Evolutionary conservation across 1,284 basidiomycete species (phyloP), one percentile per base, ranked within the genome.

Genomic region (Irpex lacteus): DNA sequence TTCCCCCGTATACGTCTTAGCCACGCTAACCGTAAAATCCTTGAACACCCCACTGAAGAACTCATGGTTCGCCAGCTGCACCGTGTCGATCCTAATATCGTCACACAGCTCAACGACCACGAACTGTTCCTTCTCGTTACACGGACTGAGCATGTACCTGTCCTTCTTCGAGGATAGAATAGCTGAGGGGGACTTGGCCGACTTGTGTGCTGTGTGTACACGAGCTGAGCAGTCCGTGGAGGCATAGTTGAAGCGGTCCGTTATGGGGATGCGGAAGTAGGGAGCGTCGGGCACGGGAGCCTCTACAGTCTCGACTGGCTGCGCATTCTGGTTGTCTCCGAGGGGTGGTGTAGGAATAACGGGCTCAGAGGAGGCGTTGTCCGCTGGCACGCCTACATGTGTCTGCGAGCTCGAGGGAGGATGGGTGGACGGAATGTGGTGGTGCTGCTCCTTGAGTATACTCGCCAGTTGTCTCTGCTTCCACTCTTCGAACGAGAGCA

Each of bases 21-120:
- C 89, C 1, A 95, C 94, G 70, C 91, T 93, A 53, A 99, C 90
- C 2, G 84, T 84, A 68, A 99, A 92, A 61, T 96, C 92, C 75
- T 94, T 93, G 80, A 99, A 98, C 60, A 98, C 93, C 8, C 96
- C 95, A 70, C 93, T 96, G 80, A 98, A 99, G 80, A 98, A 98
- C 78, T 99, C 97, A 76, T 94, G 98, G 72, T 98, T 98, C 61
- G 96, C 96, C 5, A 99, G 80, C 73, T 98, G 96, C 59, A 99
- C 86, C 0, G 96, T 97, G 75, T 99, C 96, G 71, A 98, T 95
- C 47, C 92, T 83, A 69, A 99, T 96, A 75, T 98, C 97, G 70
- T 98, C 96, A 78, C 98, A 99, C 5, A 98, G 87, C 77, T 99
- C 98, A 53, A 98, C 90, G 34, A 98, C 88, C 19, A 98, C 92